A percentile compares a stretch with the other conserved stretches of the same genome.
phyloP scores from a whole-genome alignment of 2,329 filamentous ascomycete genomes.

The Pyrenophora teres region DNA sequence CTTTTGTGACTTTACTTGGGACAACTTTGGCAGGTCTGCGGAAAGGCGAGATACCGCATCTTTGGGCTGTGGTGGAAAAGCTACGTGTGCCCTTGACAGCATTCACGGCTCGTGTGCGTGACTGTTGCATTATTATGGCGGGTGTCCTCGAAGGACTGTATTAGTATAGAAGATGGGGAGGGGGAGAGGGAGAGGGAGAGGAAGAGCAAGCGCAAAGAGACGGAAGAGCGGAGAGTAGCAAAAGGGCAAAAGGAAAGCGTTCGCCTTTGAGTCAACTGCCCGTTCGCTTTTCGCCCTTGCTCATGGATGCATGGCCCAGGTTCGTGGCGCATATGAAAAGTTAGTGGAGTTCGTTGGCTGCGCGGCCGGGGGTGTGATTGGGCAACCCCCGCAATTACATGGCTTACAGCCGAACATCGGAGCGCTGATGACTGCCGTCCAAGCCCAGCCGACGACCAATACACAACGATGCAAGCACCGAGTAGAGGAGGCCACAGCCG shows the following conservation, averaged over 20 bases:
- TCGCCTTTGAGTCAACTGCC: constrained; percentile 26
- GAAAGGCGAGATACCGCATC: constrained; percentile 53
- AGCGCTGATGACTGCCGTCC: constrained; percentile 8
- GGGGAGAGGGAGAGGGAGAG: background rate
- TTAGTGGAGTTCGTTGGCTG: constrained; percentile 15
- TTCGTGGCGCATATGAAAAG: constrained; percentile 17
- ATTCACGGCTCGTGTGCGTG: constrained; percentile 43
- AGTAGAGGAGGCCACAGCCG: constrained; percentile 34
- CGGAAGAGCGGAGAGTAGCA: constrained; percentile 1
- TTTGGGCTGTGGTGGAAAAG: constrained; percentile 50
- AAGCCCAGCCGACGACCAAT: background rate
- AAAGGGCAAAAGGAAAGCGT: background rate
- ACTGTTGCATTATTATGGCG: constrained; percentile 41
- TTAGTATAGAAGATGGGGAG: constrained; percentile 13
- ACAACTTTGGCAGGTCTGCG: constrained; percentile 42
- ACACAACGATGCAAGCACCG: constrained; percentile 19
- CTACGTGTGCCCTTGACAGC: constrained; percentile 47
- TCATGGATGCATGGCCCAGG: constrained; percentile 10
- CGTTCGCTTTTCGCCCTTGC: constrained; percentile 7
- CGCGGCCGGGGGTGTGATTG: constrained; percentile 15
- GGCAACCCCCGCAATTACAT: constrained; percentile 12
- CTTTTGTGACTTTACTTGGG: constrained; percentile 39
- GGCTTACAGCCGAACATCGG: constrained; percentile 16
- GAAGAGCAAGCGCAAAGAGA: constrained; percentile 9
- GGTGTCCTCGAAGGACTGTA: constrained; percentile 22